Evolutionary conservation across 768 basidiomycete genomes (phyloP).

Genomic region (Panellus pusillus): DNA sequence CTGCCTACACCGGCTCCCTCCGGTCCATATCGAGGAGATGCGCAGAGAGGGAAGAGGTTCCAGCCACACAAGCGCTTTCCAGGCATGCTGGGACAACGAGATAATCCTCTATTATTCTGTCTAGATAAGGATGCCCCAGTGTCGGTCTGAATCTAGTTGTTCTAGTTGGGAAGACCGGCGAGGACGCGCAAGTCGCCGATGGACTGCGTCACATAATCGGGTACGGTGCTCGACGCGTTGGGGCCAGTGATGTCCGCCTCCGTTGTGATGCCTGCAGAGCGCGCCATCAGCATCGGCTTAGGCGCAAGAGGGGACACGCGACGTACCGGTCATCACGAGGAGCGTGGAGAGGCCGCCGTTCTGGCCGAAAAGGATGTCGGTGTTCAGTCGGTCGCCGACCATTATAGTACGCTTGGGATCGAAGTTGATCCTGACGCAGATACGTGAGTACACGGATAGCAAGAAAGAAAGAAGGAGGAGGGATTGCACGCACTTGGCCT

Average conservation of each 20-base stretch:
- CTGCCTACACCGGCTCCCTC: no score
- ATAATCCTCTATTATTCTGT: no score
- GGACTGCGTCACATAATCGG: slow-evolving; percentile 77
- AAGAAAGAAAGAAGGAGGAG: neutral
- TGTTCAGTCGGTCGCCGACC: slow-evolving; percentile 94
- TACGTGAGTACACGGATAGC: slow-evolving; percentile 12
- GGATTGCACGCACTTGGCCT: slow-evolving; percentile 46
- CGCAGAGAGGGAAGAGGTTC: no score
- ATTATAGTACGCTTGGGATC: slow-evolving; percentile 88
- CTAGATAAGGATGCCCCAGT: no score
- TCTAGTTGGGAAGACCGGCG: no score
- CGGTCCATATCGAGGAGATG: no score
- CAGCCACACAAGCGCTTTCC: no score
- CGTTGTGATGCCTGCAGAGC: slow-evolving; percentile 66
- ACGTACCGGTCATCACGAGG: slow-evolving; percentile 88
- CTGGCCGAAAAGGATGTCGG: slow-evolving; percentile 93
- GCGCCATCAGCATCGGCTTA: neutral
- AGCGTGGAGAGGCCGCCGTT: slow-evolving; percentile 83
- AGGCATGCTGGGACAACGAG: no score
- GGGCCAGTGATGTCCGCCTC: slow-evolving; percentile 73
- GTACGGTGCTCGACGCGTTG: slow-evolving; percentile 68
- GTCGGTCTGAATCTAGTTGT: no score
- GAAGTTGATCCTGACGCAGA: slow-evolving; percentile 68
- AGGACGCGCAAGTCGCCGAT: slow-evolving; percentile 74
- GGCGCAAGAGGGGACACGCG: neutral